Percentiles rank a stretch among this genome's conserved stretches.
phyloP scores from a whole-genome alignment of 108 stramenopile species.

The Fistulifera pelliculosa region DNA sequence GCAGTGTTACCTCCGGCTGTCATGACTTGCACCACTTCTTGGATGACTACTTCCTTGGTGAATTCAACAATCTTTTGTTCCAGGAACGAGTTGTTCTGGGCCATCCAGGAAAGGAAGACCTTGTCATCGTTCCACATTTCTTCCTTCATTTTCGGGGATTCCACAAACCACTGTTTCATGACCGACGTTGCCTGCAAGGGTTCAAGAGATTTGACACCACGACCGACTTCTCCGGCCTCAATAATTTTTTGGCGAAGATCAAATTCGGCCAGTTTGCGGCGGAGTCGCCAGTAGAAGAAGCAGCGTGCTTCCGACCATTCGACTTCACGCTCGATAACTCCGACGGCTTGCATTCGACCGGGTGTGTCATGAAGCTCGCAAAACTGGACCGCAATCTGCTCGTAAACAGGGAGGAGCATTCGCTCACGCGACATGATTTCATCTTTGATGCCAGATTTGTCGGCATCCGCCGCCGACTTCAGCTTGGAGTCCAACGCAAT shows the following conservation, averaged over 20 bases:
- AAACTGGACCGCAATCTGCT: constrained; percentile 95
- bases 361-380: constrained; percentile 99
- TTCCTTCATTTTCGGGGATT: constrained; percentile 45
- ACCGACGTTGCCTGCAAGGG: constrained; percentile 63
- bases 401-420: constrained; percentile 84
- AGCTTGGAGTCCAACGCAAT: constrained; percentile 62
- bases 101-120: constrained; percentile 76
- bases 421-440: constrained; percentile 62
- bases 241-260: constrained; percentile 83
- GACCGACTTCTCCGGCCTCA: constrained; percentile 69
- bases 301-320: constrained; percentile 85
- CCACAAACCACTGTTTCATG: constrained; percentile 75
- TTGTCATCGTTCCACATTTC: constrained; percentile 75
- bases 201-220: constrained; percentile 51
- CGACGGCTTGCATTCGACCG: constrained; percentile 98
- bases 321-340: constrained; percentile 88
- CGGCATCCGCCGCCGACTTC: constrained; percentile 27
- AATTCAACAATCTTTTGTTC: constrained; percentile 65
- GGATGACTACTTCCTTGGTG: constrained; percentile 60
- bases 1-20: constrained; percentile 81
- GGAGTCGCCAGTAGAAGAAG: constrained; percentile 96
- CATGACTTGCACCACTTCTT: constrained; percentile 77
- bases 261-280: constrained; percentile 95
- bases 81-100: constrained; percentile 47
- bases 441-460: constrained; percentile 20